These are phyloP conservation scores for Dendrobium officinale DNA, from an alignment of 106 monocot species.

Conservation along the genomic window DNA sequence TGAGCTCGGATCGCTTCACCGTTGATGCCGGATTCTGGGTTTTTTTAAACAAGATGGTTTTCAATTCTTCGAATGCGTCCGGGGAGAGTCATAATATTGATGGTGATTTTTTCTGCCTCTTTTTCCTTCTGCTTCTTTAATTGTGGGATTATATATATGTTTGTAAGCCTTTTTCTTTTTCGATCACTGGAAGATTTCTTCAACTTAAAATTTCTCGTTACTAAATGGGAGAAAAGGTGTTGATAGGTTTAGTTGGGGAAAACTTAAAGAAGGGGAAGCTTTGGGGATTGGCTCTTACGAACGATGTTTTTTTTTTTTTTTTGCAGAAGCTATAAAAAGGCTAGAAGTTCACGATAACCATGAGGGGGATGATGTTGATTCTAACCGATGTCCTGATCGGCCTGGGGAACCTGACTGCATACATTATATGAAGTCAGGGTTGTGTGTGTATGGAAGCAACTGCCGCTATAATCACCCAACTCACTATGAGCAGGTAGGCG, in stretches of 20 bases:
- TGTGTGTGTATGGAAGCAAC: conserved; percentile 63
- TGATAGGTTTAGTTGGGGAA: background rate
- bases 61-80: conserved; percentile 17
- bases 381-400: conserved; percentile 39
- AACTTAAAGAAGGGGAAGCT: background rate
- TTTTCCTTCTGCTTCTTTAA: background rate
- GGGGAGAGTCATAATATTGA: conserved; percentile 7
- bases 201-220: background rate
- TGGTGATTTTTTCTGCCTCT: conserved; percentile 1
- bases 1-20: background rate
- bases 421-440: conserved; percentile 58
- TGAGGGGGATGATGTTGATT: conserved; percentile 8
- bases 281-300: background rate
- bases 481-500: conserved; percentile 24
- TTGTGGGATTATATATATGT: background rate
- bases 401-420: conserved; percentile 61
- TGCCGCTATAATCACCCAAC: conserved; percentile 76
- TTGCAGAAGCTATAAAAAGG: conserved; percentile 26
- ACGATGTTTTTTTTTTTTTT: background rate
- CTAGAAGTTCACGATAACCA: conserved; percentile 16
- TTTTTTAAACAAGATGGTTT: background rate
- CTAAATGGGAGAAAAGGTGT: background rate
- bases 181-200: background rate
- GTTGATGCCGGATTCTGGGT: background rate
- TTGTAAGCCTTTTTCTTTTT: background rate